Conservation (phyloP, 495 filamentous ascomycete species). For the Aspergillus campestris region DNA sequence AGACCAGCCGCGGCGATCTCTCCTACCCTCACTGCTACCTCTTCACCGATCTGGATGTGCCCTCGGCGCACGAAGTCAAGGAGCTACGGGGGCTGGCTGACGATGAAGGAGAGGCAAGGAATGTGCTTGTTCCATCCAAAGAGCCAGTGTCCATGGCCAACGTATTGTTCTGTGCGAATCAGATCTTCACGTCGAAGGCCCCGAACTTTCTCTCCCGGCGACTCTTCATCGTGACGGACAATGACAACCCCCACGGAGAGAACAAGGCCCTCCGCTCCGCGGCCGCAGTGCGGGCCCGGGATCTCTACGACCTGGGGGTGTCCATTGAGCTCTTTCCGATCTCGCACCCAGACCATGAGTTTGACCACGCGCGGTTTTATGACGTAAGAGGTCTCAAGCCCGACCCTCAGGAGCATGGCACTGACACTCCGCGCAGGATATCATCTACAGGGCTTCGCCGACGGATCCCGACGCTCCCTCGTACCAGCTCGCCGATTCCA, state of each 20-base stretch:
- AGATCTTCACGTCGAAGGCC: constrained; percentile 92
- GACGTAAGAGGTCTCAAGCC: constrained; percentile 48
- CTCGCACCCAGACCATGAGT: constrained; percentile 60
- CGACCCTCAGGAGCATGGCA: too few relatives aligned
- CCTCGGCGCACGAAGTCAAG: constrained; percentile 80
- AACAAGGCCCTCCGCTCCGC: constrained; percentile 63
- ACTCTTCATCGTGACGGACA: constrained; percentile 91
- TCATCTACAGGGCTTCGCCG: constrained; percentile 59
- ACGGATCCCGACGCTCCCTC: constrained; percentile 60
- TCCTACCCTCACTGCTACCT: constrained; percentile 91
- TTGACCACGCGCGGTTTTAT: constrained; percentile 84
- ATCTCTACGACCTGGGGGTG: constrained; percentile 91
- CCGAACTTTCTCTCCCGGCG: constrained; percentile 88
- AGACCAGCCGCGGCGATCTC: constrained; percentile 47
- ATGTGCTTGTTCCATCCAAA: constrained; percentile 59
- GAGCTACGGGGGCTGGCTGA: constrained; percentile 64
- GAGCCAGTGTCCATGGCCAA: constrained; percentile 77
- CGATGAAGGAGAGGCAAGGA: constrained; percentile 53
- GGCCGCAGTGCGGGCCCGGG: constrained; percentile 80
- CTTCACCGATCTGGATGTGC: constrained; percentile 79
- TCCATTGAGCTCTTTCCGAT: constrained; percentile 93
- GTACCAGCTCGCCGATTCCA: constrained; percentile 37
- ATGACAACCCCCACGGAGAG: constrained; percentile 74
- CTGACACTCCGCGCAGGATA: constrained; percentile 47
- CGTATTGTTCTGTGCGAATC: constrained; percentile 88